Conservation (phyloP, 1,284 basidiomycete genomes). For the Ganoderma resinaceum region DNA sequence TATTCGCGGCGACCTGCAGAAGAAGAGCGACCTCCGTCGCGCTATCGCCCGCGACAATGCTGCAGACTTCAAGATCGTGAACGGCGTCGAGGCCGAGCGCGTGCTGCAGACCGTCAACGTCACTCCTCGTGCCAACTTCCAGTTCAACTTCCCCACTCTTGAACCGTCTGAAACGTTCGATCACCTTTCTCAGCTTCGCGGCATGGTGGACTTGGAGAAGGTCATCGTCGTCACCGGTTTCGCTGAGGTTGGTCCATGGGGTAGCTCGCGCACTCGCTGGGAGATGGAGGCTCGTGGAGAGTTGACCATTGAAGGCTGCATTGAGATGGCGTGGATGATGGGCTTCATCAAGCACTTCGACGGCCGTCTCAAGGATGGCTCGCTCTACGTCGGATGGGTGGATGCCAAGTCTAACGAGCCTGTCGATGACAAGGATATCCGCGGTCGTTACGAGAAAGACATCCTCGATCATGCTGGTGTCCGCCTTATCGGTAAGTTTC, state of each 20-base stretch:
- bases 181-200: conserved; percentile 81
- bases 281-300: conserved; percentile 97
- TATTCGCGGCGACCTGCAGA: conserved; percentile 81
- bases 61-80: conserved; percentile 92
- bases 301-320: conserved; percentile 96
- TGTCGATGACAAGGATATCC: conserved; percentile 98
- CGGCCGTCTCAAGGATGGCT: conserved; percentile 92
- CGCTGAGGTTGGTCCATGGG: conserved; percentile 99
- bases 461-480: conserved; percentile 95
- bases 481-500: conserved; percentile 84
- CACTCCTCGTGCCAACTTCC: conserved; percentile 97
- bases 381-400: conserved; percentile 97
- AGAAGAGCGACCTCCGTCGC: conserved; percentile 90
- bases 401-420: conserved; percentile 94
- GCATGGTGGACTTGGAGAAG: conserved; percentile 94
- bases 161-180: conserved; percentile 71
- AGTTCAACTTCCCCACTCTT: conserved; percentile 90
- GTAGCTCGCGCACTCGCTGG: conserved; percentile 98
- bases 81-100: conserved; percentile 93
- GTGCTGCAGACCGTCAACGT: conserved; percentile 93
- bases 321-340: conserved; percentile 99
- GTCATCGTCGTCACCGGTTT: conserved; percentile 95
- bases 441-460: conserved; percentile 93
- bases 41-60: conserved; percentile 95
- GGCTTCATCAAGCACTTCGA: conserved; percentile 99